Conservation (phyloP, 2,329 filamentous ascomycete genomes). For the Calonectria pseudoreteaudii region DNA sequence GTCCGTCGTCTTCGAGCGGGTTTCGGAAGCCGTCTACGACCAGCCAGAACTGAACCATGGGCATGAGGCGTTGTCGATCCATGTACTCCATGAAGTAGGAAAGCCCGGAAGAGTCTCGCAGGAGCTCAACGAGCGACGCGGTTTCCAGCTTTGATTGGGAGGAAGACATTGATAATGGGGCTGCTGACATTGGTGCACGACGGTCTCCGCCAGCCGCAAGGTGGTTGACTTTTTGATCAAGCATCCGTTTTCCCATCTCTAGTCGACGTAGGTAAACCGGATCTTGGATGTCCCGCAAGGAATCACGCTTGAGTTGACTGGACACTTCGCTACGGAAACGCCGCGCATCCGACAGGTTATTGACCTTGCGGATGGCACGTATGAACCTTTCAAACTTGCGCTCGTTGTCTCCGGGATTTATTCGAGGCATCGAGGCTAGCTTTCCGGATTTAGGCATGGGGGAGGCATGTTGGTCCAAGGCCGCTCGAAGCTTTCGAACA, state of each 20-base stretch:
- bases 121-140: slow-evolving; percentile 83
- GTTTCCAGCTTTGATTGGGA: slow-evolving; percentile 76
- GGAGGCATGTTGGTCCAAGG: slow-evolving; percentile 92
- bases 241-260: slow-evolving; percentile 89
- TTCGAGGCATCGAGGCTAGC: slow-evolving; percentile 78
- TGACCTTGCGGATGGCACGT: slow-evolving; percentile 86
- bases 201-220: slow-evolving; percentile 76
- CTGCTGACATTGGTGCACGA: slow-evolving; percentile 43
- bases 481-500: slow-evolving; percentile 89
- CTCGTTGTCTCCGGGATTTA: slow-evolving; percentile 87
- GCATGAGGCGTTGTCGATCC: slow-evolving; percentile 90
- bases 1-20: slow-evolving; percentile 84
- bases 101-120: slow-evolving; percentile 88
- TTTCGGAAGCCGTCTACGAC: slow-evolving; percentile 97
- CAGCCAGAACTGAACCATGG: slow-evolving; percentile 96
- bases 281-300: slow-evolving; percentile 81
- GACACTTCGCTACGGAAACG: slow-evolving; percentile 92
- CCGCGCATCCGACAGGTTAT: slow-evolving; percentile 91
- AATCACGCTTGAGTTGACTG: slow-evolving; percentile 90
- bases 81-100: slow-evolving; percentile 99
- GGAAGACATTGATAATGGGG: slow-evolving; percentile 38
- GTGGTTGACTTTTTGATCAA: slow-evolving; percentile 90
- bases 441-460: slow-evolving; percentile 76
- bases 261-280: slow-evolving; percentile 87
- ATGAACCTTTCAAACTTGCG: slow-evolving; percentile 96